Base-by-base conservation (phyloP, 1,139 yeast genomes). In the Pichia sp. region DNA sequence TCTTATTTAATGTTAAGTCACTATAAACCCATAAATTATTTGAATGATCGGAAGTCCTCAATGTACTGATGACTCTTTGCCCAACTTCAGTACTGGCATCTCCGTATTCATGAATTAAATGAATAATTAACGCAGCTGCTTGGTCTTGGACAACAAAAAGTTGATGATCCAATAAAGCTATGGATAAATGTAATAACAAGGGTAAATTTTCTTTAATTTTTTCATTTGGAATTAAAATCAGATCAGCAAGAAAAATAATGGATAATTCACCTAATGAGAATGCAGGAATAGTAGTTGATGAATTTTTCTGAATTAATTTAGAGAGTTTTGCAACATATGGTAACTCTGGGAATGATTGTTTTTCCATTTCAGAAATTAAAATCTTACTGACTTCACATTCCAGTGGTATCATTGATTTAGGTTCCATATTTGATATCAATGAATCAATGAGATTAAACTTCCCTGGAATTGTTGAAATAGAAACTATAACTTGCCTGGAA, bases 211-310 rank as follows among this genome's bases (percentile, higher is more conserved):
- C 56, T 33, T 67, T 70, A 61, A 85, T 73, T 10, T 79, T 67
- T 25, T 83, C 86, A 50, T 73, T 73, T 38, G 83, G 79, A 39
- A 75, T 68, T n/a, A 83, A 72, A 49, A 87, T 71, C 43, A 90
- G 66, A 63, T 92, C 97, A 2, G 88, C 95, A 51, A 92, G 67
- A 57, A 90, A 83, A 0, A 92, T 83, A 65, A 87, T 74, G 0
- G 97, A 88, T 40, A 92, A 65, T 61, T 92, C 98, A 5, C 97
- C 95, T 47, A 83, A 71, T 0, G 97, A 88, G 57, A 92, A 86
- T 1, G 89, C 80, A 0, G 90, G 78, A 56, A 85, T 89, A 0
- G 56, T 54, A 53, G 56, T 47, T 3, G 81, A 83, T 28, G 76
- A 74, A 39, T 74, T 70, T 7, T 51, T 52, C 1, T 81, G 78